Base-by-base conservation (phyloP, 2,329 filamentous ascomycete species). In the Botryotinia convoluta region DNA sequence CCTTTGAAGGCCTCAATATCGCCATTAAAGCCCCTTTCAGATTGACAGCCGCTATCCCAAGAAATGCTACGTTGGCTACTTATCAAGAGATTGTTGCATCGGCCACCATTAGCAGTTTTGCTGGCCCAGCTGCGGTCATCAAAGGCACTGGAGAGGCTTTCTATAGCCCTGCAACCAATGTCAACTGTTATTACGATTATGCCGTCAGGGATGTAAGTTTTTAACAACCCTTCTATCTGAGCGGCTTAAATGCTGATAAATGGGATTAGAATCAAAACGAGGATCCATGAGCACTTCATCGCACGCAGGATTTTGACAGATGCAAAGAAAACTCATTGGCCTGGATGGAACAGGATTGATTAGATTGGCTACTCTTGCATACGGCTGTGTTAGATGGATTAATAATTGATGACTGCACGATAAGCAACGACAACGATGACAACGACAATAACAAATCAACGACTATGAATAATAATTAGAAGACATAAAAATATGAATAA, bases 101-200 rank as follows among this genome's bases (percentile, higher is more conserved):
- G 10, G 69, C 69, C 29, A 71, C 42, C 3, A 71, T 63, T 26
- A 42, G 69, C 45, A 64, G 57, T 29, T 71, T 65, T 35, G 69
- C 60, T 7, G 69, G 69, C n/a, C 45, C 59, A 12, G 37, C 57
- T 22, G 69, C 60, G 20, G 44, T 20, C 9, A 64, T 64, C 5
- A 64, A 65, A 37, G 69, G 69, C 4, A 71, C 42, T 35, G 57
- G 69, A 18, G 35, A 51, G 44, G 14, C n/a, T 48, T 71, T 71
- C 18, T 71, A 71, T 26, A 51, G 37, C 5, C 69, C 69, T 32
- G 32, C 26, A 5, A 63, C 60, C n/a, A 32, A 64, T 29, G 69
- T 71, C 6, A 71, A 65, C 22, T 65, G 69, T 26, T 54, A 64
- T 18, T 65, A 71, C 10, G 22, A 71, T n/a, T 71, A 65, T 64